These are phyloP conservation scores for Arachnomyces sp. DNA, from an alignment of 2,329 filamentous ascomycete species.

Conservation along the genomic window DNA sequence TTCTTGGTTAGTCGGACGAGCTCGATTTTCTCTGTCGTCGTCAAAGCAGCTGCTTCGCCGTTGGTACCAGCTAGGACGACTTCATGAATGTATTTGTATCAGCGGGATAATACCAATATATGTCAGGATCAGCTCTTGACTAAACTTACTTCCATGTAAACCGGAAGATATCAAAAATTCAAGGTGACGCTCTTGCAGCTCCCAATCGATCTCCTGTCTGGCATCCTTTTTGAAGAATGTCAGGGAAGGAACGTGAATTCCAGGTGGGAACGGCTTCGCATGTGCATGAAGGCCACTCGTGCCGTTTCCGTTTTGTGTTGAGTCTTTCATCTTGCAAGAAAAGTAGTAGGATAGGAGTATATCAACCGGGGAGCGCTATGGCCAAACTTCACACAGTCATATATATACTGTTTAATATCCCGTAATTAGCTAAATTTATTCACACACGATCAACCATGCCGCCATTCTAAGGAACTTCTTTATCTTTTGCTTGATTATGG, in stretches of 20 bases:
- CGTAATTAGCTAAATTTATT: no score
- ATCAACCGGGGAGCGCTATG: no score
- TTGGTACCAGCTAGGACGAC: conserved; percentile 39
- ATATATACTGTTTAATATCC: no score
- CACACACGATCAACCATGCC: no score
- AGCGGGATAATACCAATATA: not conserved
- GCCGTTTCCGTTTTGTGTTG: no score
- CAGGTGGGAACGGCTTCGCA: conserved; percentile 32
- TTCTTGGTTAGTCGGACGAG: conserved; percentile 33
- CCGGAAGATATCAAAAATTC: conserved; percentile 47
- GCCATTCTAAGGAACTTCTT: no score
- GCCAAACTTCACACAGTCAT: no score
- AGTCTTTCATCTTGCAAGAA: no score
- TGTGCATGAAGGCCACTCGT: no score
- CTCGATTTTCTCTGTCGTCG: conserved; percentile 30
- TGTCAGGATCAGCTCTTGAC: conserved; percentile 14
- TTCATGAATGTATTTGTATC: not conserved
- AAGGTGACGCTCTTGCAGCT: conserved; percentile 45
- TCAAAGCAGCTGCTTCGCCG: conserved; percentile 38
- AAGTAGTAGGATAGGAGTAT: no score
- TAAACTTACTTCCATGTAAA: conserved; percentile 40
- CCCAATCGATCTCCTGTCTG: conserved; percentile 49
- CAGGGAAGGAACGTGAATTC: conserved; percentile 50
- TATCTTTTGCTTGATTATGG: no score
- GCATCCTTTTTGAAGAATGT: conserved; percentile 46